Conservation (phyloP, 2,329 filamentous ascomycete genomes). For the Exserohilum rostratum region DNA sequence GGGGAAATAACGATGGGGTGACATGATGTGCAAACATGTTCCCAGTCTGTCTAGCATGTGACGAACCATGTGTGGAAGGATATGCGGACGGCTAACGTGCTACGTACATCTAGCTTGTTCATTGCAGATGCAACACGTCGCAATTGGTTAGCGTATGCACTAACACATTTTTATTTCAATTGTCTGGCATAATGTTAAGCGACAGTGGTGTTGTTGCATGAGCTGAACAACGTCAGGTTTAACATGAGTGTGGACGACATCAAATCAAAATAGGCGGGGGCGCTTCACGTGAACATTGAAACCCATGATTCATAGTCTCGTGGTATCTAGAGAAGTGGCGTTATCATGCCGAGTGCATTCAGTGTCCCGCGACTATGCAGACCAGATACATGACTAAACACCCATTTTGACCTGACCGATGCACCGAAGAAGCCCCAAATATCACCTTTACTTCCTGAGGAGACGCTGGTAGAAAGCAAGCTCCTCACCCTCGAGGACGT, state of each 20-base stretch:
- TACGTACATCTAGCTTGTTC: no score
- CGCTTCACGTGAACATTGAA: slow-evolving; percentile 36
- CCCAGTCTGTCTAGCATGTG: no score
- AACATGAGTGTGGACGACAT: not conserved
- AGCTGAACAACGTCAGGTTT: not conserved
- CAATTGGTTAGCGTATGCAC: no score
- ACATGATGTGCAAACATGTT: no score
- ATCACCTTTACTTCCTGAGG: slow-evolving; percentile 85
- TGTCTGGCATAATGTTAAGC: not conserved
- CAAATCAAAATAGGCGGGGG: not conserved
- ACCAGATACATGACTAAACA: slow-evolving; percentile 51
- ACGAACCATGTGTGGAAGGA: no score
- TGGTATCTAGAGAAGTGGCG: slow-evolving; percentile 50
- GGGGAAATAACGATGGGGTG: no score
- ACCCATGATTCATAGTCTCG: slow-evolving; percentile 47
- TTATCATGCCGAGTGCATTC: slow-evolving; percentile 47
- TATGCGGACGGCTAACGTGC: no score
- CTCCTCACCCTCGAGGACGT: slow-evolving; percentile 99
- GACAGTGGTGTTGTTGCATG: not conserved
- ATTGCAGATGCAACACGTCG: no score
- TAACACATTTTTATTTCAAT: no score
- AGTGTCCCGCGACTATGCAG: slow-evolving; percentile 46
- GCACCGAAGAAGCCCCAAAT: slow-evolving; percentile 48
- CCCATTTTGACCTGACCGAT: slow-evolving; percentile 51
- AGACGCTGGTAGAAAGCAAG: slow-evolving; percentile 99